These are phyloP conservation scores for Aspergillus terreus DNA, from an alignment of 2,329 filamentous ascomycete genomes.

Conservation along the genomic window DNA sequence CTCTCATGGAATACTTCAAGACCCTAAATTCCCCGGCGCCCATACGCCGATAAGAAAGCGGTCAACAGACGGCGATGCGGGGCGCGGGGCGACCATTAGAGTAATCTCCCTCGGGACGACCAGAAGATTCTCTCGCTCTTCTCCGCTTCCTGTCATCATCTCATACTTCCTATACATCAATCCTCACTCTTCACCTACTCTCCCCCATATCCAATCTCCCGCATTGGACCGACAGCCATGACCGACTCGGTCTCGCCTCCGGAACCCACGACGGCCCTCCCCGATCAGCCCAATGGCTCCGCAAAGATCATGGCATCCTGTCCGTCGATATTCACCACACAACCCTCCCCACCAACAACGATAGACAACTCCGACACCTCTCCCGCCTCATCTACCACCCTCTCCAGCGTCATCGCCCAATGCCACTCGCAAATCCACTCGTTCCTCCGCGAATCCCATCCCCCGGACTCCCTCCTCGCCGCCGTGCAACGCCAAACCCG, in stretches of 20 bases:
- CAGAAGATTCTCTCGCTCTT: slow-evolving; percentile 9
- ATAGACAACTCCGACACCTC: slow-evolving; percentile 1
- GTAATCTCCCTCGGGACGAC: background rate
- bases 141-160: background rate
- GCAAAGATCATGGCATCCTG: background rate
- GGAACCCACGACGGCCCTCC: background rate
- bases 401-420: slow-evolving; percentile 62
- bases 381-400: slow-evolving; percentile 14
- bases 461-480: slow-evolving; percentile 53
- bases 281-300: slow-evolving; percentile 4
- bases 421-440: slow-evolving; percentile 58
- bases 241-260: slow-evolving; percentile 2
- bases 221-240: background rate
- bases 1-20: too few relatives aligned
- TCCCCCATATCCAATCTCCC: background rate
- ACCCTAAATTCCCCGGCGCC: background rate
- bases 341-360: background rate
- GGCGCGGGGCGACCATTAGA: slow-evolving; percentile 7
- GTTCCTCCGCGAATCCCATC: slow-evolving; percentile 61
- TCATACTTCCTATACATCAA: background rate
- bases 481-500: slow-evolving; percentile 72
- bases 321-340: background rate
- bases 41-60: slow-evolving; percentile 10
- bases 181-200: background rate
- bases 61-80: slow-evolving; percentile 8